Percentiles rank a stretch among this genome's conserved stretches.
Evolutionary conservation across 148 eudicot genomes (phyloP).

Genomic region (Rhododendron mucronatum): DNA sequence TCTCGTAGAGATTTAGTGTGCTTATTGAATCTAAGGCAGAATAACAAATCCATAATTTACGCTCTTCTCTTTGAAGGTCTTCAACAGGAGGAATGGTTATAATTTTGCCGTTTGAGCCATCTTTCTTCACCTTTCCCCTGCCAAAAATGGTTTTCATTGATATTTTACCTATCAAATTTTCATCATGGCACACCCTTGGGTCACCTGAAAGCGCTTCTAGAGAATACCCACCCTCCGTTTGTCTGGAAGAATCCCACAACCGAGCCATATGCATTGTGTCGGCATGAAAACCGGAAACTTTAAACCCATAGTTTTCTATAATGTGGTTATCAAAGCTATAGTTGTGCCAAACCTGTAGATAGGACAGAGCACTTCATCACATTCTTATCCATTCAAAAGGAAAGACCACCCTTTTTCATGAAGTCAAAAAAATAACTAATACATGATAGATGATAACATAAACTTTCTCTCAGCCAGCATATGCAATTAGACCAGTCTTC

Average conservation of each 20-base stretch:
- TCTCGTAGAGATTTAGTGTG: slow-evolving; percentile 81
- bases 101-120: slow-evolving; percentile 81
- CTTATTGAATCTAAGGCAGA: slow-evolving; percentile 87
- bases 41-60: slow-evolving; percentile 78
- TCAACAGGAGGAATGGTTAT: slow-evolving; percentile 72
- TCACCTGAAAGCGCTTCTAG: slow-evolving; percentile 85
- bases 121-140: slow-evolving; percentile 66
- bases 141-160: slow-evolving; percentile 97
- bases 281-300: slow-evolving; percentile 80
- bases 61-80: slow-evolving; percentile 70
- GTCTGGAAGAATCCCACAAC: slow-evolving; percentile 85
- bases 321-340: slow-evolving; percentile 97
- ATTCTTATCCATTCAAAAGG: not conserved
- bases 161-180: slow-evolving; percentile 62
- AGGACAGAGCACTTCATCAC: not conserved
- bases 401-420: not conserved
- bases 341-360: slow-evolving; percentile 96
- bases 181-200: slow-evolving; percentile 40
- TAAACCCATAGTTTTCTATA: slow-evolving; percentile 78
- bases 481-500: not conserved
- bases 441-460: not conserved
- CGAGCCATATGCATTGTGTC: slow-evolving; percentile 99
- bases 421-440: not conserved
- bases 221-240: slow-evolving; percentile 89
- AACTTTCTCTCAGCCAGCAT: not conserved